Conservation (phyloP, 2,329 filamentous ascomycete genomes). For the Lachnellula arida region DNA sequence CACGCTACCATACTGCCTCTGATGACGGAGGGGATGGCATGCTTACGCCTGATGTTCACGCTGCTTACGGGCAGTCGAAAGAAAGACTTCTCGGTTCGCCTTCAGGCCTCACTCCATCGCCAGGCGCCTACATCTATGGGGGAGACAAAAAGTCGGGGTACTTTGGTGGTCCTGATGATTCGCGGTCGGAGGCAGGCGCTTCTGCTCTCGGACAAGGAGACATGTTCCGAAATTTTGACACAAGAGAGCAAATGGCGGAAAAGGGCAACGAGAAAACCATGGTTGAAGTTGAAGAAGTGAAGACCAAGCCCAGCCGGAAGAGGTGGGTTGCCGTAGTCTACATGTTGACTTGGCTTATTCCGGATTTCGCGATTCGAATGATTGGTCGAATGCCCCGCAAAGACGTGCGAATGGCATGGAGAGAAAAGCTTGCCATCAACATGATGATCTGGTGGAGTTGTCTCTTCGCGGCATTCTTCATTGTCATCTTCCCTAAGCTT, state of each 20-base stretch:
- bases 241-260: constrained; percentile 89
- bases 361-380: constrained; percentile 73
- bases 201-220: constrained; percentile 91
- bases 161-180: constrained; percentile 71
- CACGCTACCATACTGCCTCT: constrained; percentile 50
- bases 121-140: constrained; percentile 59
- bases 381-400: constrained; percentile 85
- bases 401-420: constrained; percentile 92
- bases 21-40: constrained; percentile 59
- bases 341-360: constrained; percentile 78
- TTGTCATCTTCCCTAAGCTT: constrained; percentile 78
- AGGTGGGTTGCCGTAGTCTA: constrained; percentile 87
- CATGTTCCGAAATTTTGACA: constrained; percentile 97
- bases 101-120: constrained; percentile 47
- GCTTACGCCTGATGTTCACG: constrained; percentile 48
- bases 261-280: constrained; percentile 88
- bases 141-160: constrained; percentile 77
- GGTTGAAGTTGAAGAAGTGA: constrained; percentile 82
- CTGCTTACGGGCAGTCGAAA: constrained; percentile 56
- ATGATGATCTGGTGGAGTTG: constrained; percentile 92
- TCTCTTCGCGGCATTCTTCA: constrained; percentile 75
- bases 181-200: constrained; percentile 83
- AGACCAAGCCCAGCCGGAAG: constrained; percentile 74
- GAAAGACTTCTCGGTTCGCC: constrained; percentile 49
- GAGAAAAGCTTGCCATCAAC: constrained; percentile 98